Evolutionary conservation across 495 filamentous ascomycete genomes (phyloP).

Genomic region (Penicillium herquei): DNA sequence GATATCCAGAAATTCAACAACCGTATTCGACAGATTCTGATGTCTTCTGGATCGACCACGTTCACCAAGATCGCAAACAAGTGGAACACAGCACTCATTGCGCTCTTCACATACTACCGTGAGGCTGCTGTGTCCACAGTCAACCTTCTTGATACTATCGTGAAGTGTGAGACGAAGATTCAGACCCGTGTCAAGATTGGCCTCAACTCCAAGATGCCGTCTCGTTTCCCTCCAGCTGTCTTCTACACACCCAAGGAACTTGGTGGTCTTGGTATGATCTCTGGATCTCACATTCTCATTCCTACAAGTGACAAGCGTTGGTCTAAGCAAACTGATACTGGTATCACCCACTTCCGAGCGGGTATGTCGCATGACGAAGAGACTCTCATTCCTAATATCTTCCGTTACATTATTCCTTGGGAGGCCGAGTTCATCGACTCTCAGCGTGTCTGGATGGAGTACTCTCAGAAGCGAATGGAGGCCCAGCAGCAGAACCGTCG

Average conservation of each 20-base stretch:
- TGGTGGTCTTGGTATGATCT: slow-evolving; percentile 98
- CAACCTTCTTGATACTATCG: slow-evolving; percentile 93
- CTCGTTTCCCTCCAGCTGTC: slow-evolving; percentile 96
- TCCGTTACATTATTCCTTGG: slow-evolving; percentile 99
- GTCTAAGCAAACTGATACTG: slow-evolving; percentile 96
- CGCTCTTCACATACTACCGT: slow-evolving; percentile 99
- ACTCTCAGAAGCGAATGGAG: slow-evolving; percentile 95
- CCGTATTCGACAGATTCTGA: slow-evolving; percentile 95
- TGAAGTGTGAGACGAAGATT: slow-evolving; percentile 99
- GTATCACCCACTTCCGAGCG: slow-evolving; percentile 94
- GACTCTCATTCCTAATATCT: slow-evolving; percentile 97
- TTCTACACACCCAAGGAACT: slow-evolving; percentile 99
- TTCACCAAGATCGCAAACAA: slow-evolving; percentile 99
- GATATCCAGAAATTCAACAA: slow-evolving; percentile 99
- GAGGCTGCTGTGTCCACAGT: slow-evolving; percentile 98
- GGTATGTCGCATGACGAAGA: slow-evolving; percentile 99
- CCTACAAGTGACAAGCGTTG: slow-evolving; percentile 97
- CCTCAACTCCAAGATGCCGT: slow-evolving; percentile 99
- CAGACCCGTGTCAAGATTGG: slow-evolving; percentile 99
- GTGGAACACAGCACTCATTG: slow-evolving; percentile 98
- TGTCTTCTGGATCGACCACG: slow-evolving; percentile 97
- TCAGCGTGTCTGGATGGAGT: slow-evolving; percentile 98
- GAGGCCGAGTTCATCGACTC: slow-evolving; percentile 99
- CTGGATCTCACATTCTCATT: slow-evolving; percentile 96
- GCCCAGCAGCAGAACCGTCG: slow-evolving; percentile 97